These are phyloP conservation scores for Mrakia blollopis DNA, from an alignment of 768 basidiomycete genomes.

Conservation along the genomic window DNA sequence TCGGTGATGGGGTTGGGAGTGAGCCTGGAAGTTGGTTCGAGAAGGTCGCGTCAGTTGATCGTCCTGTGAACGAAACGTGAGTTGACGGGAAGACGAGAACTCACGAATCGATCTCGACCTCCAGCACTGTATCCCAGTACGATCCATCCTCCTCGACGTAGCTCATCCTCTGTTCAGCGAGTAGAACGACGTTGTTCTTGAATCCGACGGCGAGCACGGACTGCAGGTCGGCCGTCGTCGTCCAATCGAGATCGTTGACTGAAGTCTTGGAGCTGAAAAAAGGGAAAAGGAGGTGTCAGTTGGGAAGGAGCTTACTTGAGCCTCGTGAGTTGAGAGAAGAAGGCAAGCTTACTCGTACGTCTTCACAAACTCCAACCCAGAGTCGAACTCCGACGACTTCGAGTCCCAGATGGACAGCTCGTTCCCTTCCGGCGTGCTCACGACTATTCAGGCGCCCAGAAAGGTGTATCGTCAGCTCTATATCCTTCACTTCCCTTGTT, in stretches of 20 bases:
- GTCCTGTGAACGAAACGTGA: not conserved
- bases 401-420: slow-evolving; percentile 97
- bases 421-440: not conserved
- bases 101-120: slow-evolving; percentile 64
- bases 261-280: slow-evolving; percentile 35
- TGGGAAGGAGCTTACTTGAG: too few species aligned
- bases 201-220: slow-evolving; percentile 90
- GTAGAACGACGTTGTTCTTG: slow-evolving; percentile 66
- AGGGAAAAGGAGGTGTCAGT: not conserved
- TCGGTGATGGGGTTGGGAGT: slow-evolving; percentile 75
- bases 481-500: too few species aligned
- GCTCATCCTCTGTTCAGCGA: slow-evolving; percentile 88
- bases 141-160: slow-evolving; percentile 65
- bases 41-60: not conserved
- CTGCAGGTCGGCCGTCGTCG: slow-evolving; percentile 72
- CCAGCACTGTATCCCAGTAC: slow-evolving; percentile 38
- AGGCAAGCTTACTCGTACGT: slow-evolving; percentile 53
- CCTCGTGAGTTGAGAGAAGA: not conserved
- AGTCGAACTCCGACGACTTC: slow-evolving; percentile 84
- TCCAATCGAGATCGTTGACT: slow-evolving; percentile 84
- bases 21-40: slow-evolving; percentile 49
- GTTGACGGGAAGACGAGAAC: slow-evolving; percentile 37
- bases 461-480: slow-evolving; percentile 44
- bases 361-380: slow-evolving; percentile 72
- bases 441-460: not conserved